Evolutionary conservation across 179 eudicot genomes (phyloP).

Genomic region (Spinacia oleracea): DNA sequence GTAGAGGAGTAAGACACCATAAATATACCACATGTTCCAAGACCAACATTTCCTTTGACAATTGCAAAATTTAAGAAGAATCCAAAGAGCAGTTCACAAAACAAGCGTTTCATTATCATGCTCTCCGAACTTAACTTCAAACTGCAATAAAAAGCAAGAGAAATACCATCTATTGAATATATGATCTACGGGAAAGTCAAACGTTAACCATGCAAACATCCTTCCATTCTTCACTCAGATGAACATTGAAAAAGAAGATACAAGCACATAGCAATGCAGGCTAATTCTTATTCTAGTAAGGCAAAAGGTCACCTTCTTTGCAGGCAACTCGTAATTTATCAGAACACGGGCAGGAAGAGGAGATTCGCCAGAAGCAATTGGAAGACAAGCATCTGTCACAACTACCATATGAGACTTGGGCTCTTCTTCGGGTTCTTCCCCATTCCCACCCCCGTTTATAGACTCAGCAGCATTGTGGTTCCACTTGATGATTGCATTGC

Average conservation of each 20-base stretch:
- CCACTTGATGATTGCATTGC: constrained; percentile 64
- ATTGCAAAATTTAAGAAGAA: neutral
- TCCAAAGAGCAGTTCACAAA: neutral
- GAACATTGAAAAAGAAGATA: neutral
- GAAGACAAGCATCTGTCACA: constrained; percentile 91
- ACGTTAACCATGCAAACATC: neutral
- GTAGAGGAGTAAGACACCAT: neutral
- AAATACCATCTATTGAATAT: neutral
- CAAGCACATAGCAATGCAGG: neutral
- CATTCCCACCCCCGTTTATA: constrained; percentile 40
- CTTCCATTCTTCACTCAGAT: neutral
- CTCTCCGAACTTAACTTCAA: neutral
- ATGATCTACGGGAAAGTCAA: neutral
- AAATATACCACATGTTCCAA: neutral
- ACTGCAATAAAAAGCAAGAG: neutral
- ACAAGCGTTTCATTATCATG: neutral
- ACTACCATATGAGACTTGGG: constrained; percentile 72
- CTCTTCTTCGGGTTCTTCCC: constrained; percentile 50
- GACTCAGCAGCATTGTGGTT: constrained; percentile 38
- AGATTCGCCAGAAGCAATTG: constrained; percentile 68
- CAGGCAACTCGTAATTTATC: constrained; percentile 83
- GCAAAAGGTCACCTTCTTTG: constrained; percentile 60
- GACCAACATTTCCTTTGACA: neutral
- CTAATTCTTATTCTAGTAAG: neutral
- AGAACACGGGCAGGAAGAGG: constrained; percentile 71